Percentiles rank a stretch among this genome's conserved stretches.
Evolutionary conservation across 495 filamentous ascomycete genomes (phyloP).

Genomic region (Amniculicola lignicola): DNA sequence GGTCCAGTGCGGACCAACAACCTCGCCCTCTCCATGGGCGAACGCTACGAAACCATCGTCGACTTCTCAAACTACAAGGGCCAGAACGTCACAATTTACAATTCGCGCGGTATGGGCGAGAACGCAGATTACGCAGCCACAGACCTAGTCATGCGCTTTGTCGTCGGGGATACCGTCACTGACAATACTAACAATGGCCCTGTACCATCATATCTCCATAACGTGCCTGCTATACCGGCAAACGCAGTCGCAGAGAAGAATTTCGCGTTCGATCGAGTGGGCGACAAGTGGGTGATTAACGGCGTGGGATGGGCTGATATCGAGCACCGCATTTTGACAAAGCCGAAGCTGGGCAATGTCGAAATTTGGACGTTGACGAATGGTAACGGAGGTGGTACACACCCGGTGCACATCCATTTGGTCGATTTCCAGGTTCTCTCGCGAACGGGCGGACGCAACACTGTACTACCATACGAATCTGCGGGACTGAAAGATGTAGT

Average conservation of each 20-base stretch:
- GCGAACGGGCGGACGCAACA: conserved; percentile 42
- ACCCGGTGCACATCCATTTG: conserved; percentile 55
- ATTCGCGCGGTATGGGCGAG: conserved; percentile 43
- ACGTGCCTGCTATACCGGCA: conserved; percentile 37
- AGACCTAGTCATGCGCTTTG: conserved; percentile 54
- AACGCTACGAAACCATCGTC: conserved; percentile 55
- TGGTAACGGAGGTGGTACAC: conserved; percentile 9
- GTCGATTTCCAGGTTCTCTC: conserved; percentile 55
- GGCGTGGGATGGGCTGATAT: conserved; percentile 50
- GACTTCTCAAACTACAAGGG: conserved; percentile 52
- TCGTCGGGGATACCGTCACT: conserved; percentile 46
- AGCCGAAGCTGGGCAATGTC: conserved; percentile 46
- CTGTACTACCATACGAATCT: conserved; percentile 49
- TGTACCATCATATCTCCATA: conserved; percentile 37
- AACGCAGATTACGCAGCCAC: conserved; percentile 50
- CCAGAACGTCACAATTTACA: conserved; percentile 50
- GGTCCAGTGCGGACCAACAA: conserved; percentile 38
- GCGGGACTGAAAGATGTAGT: conserved; percentile 54
- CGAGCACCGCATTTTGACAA: conserved; percentile 50
- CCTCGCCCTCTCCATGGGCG: conserved; percentile 51
- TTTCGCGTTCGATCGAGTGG: conserved; percentile 48
- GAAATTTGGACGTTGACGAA: conserved; percentile 51
- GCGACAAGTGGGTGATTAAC: conserved; percentile 49
- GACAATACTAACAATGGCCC: conserved; percentile 41
- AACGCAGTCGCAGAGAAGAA: conserved; percentile 36